phyloP scores from a whole-genome alignment of 1,284 basidiomycete genomes.

The Ceratobasidium sp. region DNA sequence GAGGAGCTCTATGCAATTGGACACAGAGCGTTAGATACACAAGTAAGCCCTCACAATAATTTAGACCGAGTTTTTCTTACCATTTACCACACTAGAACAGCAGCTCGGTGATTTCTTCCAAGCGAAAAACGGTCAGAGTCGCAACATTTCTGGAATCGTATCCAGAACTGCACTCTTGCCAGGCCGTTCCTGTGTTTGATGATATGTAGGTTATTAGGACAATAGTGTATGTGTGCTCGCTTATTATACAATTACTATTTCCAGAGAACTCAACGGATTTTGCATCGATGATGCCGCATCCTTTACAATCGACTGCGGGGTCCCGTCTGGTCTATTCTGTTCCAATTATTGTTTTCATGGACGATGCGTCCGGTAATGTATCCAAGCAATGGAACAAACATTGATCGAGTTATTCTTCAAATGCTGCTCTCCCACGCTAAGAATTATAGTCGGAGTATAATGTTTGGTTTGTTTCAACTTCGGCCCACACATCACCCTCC shows the following conservation, averaged over 20 bases:
- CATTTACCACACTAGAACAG: too few relatives aligned
- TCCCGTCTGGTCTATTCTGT: constrained; percentile 33
- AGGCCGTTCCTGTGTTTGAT: constrained; percentile 3
- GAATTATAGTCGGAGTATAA: constrained; percentile 23
- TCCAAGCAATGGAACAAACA: constrained; percentile 46
- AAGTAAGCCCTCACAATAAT: neutral
- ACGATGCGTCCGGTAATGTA: constrained; percentile 43
- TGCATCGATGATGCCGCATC: constrained; percentile 29
- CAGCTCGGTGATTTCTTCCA: too few relatives aligned
- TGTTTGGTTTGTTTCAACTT: constrained; percentile 40
- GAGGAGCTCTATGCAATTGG: neutral
- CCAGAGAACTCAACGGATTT: constrained; percentile 14
- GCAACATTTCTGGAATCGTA: neutral
- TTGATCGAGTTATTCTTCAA: constrained; percentile 23
- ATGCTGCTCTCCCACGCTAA: constrained; percentile 30
- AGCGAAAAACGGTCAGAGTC: neutral
- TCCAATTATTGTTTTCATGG: constrained; percentile 43
- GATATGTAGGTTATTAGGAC: neutral
- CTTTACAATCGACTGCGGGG: neutral
- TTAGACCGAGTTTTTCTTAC: too few relatives aligned
- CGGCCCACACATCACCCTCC: constrained; percentile 8
- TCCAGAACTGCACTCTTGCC: neutral
- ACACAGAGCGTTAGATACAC: neutral
- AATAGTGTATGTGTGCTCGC: neutral
- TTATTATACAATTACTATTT: neutral